Evolutionary conservation across 2,329 filamentous ascomycete species (phyloP), one percentile per base, ranked within the genome.

Genomic region (Blumeria hordei): DNA sequence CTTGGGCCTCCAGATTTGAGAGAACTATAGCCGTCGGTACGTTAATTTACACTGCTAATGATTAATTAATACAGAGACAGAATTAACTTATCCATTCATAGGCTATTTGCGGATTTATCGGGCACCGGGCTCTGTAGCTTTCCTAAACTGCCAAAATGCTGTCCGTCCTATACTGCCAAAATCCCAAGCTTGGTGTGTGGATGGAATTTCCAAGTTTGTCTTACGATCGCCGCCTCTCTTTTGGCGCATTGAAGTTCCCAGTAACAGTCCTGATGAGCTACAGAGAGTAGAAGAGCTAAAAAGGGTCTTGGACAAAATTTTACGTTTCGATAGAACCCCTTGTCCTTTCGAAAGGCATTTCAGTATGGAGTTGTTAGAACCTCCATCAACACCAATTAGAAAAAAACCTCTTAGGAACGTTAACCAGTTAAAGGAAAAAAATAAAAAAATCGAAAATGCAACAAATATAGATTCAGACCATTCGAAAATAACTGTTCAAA

Each of bases 111-210:
- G 82, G 59, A 86, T 95, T 59, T 94, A 95, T 66, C 81, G 85
- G 62, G 83, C 92, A 36, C 84, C 85, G 7, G 85, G 86, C 18
- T 86, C 86, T 9, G 85, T 92, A 14, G 85, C 86, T 11, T 95
- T 94, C 63, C 73, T 95, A 9, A 90, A 84, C 67, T 94, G 87
- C 59, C 85, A 85, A 57, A 80, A 78, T 55, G 81, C 88, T 14
- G 74, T 94, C 16, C 85, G 92, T 62, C 84, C 88, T 10, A 92
- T 95, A 58, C 70, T 95, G 54, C 86, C 85, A 28, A 86, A 86
- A 66, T 93, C 87, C 57, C 88, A 94, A 67, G 93, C 85, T 65
- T 95, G 88, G 88, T 93, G 85, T 66, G 83, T 95, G 35, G 85
- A 93, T 66, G 83, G 86, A 56, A 76, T 81, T 83, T 87, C 72